Percentiles rank a stretch among this genome's conserved stretches.
Conservation (phyloP, 2,329 filamentous ascomycete species). For the Colletotrichum neosansevieriae region DNA sequence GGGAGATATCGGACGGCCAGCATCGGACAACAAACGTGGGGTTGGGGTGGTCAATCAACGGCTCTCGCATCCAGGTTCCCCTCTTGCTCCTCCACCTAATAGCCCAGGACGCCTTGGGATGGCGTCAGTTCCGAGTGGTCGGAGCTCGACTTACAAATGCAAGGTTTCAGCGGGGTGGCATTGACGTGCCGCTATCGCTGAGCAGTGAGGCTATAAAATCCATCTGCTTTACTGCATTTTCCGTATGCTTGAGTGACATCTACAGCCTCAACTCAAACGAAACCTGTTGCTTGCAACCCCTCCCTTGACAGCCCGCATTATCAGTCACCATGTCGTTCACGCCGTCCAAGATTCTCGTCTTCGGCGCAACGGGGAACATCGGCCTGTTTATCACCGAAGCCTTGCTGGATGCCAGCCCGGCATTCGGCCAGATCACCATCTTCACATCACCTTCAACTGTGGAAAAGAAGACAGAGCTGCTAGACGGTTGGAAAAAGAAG, state of each 20-base stretch:
- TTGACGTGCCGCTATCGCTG: conserved; percentile 25
- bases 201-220: conserved; percentile 22
- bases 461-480: conserved; percentile 41
- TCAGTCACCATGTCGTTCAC: conserved; percentile 27
- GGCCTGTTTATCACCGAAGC: conserved; percentile 55
- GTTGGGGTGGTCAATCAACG: background rate
- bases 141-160: conserved; percentile 30
- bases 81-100: conserved; percentile 20
- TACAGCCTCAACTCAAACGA: background rate
- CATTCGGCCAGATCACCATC: conserved; percentile 50
- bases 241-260: background rate
- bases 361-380: conserved; percentile 58
- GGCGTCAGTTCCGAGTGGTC: conserved; percentile 26
- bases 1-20: background rate
- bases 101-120: conserved; percentile 28
- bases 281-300: background rate
- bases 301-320: background rate
- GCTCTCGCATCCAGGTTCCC: conserved; percentile 33
- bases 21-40: conserved; percentile 13
- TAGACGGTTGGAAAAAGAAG: conserved; percentile 43
- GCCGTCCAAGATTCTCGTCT: conserved; percentile 38
- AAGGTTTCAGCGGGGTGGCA: conserved; percentile 29
- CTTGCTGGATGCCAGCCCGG: conserved; percentile 50
- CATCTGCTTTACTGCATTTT: background rate
- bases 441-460: conserved; percentile 45